Percentiles rank a stretch among this genome's conserved stretches.
phyloP scores from a whole-genome alignment of 2,329 filamentous ascomycete species.

The Diaporthe citriasiana region DNA sequence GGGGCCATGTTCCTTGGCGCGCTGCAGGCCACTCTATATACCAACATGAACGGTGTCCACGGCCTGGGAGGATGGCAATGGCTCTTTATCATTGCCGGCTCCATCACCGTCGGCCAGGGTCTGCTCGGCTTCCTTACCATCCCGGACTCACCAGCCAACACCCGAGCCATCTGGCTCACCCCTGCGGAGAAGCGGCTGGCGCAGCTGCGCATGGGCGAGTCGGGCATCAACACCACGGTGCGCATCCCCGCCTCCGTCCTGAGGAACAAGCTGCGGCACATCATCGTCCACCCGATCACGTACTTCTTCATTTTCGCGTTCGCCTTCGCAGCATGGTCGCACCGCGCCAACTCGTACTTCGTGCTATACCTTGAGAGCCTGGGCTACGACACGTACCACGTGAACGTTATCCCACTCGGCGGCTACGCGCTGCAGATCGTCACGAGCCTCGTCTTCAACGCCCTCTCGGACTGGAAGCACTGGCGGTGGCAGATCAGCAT shows the following conservation, averaged over 20 bases:
- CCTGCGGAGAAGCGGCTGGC: slow-evolving; percentile 42
- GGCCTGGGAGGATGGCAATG: slow-evolving; percentile 64
- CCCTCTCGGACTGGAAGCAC: slow-evolving; percentile 54
- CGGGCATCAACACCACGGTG: slow-evolving; percentile 43
- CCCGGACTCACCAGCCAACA: slow-evolving; percentile 47
- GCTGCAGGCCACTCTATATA: slow-evolving; percentile 63
- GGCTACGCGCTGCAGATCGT: slow-evolving; percentile 51
- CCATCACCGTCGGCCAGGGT: slow-evolving; percentile 45
- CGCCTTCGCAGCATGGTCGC: slow-evolving; percentile 46
- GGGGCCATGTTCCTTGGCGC: slow-evolving; percentile 83
- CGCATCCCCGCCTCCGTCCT: slow-evolving; percentile 43
- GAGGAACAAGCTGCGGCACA: slow-evolving; percentile 40
- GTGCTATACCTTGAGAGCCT: slow-evolving; percentile 47
- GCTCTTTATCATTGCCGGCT: slow-evolving; percentile 66
- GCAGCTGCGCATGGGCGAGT: slow-evolving; percentile 41
- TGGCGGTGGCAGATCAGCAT: slow-evolving; percentile 57
- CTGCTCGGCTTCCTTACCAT: slow-evolving; percentile 55
- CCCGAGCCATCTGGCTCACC: slow-evolving; percentile 45
- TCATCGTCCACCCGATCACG: slow-evolving; percentile 45
- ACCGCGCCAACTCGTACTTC: slow-evolving; percentile 48
- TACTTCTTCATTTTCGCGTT: slow-evolving; percentile 47
- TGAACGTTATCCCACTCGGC: slow-evolving; percentile 47
- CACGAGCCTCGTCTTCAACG: slow-evolving; percentile 53
- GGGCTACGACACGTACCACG: slow-evolving; percentile 46
- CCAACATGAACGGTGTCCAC: slow-evolving; percentile 58